Percentiles rank a stretch among this genome's conserved stretches.
These are phyloP conservation scores for Cyathus striatus DNA, from an alignment of 768 basidiomycete species.

Conservation along the genomic window DNA sequence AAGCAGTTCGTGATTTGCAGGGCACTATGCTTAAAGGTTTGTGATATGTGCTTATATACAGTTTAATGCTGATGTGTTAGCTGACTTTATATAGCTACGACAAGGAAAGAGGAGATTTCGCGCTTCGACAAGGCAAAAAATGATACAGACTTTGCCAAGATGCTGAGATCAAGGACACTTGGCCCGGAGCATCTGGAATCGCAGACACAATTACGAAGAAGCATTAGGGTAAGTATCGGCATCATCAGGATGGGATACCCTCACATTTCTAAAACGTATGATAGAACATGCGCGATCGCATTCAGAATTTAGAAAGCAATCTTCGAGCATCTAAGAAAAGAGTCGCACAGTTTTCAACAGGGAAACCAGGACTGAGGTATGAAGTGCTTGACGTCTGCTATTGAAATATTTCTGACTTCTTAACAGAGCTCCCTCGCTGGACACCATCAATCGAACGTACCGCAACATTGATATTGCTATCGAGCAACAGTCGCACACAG, in stretches of 20 bases:
- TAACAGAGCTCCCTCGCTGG: constrained; percentile 73
- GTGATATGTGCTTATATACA: constrained; percentile 7
- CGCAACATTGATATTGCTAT: constrained; percentile 79
- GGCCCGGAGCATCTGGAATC: constrained; percentile 86
- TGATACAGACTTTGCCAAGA: constrained; percentile 75
- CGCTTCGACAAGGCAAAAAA: constrained; percentile 74
- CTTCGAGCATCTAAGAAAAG: constrained; percentile 67
- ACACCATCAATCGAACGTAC: constrained; percentile 79
- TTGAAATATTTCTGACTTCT: constrained; percentile 1
- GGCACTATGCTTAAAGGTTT: constrained; percentile 65
- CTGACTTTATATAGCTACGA: constrained; percentile 49
- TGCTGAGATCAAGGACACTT: constrained; percentile 70
- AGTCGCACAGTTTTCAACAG: constrained; percentile 54
- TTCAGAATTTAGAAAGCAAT: constrained; percentile 77
- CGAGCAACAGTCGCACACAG: constrained; percentile 51
- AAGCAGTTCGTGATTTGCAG: constrained; percentile 50
- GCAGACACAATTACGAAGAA: constrained; percentile 69
- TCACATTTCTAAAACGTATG: constrained; percentile 2
- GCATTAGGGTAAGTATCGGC: constrained; percentile 54
- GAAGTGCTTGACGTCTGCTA: constrained; percentile 13
- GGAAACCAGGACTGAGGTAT: constrained; percentile 60
- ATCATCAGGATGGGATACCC: constrained; percentile 1
- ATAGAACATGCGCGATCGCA: constrained; percentile 64
- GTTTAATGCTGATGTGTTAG: background rate
- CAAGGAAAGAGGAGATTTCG: constrained; percentile 76